Evolutionary conservation across 495 filamentous ascomycete genomes (phyloP).

Genomic region (Neurospora sublineolata): DNA sequence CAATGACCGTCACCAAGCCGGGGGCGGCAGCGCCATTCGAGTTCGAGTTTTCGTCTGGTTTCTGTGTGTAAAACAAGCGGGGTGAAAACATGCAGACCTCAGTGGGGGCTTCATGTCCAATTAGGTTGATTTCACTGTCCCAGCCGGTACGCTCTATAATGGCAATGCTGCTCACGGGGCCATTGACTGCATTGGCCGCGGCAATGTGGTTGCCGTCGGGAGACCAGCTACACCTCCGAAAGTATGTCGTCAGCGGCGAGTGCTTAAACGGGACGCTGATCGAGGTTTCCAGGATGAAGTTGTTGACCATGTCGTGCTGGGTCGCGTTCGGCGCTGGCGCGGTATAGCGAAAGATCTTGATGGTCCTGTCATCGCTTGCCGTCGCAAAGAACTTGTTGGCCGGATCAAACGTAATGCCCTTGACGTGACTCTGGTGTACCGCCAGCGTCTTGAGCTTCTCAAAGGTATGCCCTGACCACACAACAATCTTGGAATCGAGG

Average conservation of each 20-base stretch:
- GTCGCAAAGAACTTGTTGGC: conserved; percentile 99
- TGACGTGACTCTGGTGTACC: conserved; percentile 91
- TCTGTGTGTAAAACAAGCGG: conserved; percentile 64
- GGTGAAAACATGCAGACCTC: conserved; percentile 97
- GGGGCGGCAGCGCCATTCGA: conserved; percentile 19
- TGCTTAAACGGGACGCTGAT: conserved; percentile 75
- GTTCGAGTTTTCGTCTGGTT: conserved; percentile 37
- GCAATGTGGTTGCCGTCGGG: conserved; percentile 96
- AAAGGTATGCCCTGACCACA: conserved; percentile 96
- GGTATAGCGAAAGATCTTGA: conserved; percentile 93
- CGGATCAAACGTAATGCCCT: conserved; percentile 95
- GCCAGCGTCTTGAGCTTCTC: conserved; percentile 91
- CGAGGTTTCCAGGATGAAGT: conserved; percentile 81
- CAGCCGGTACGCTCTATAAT: conserved; percentile 87
- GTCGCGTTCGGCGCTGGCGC: conserved; percentile 86
- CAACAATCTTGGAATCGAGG: conserved; percentile 92
- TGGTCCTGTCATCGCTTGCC: conserved; percentile 88
- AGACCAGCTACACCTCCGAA: conserved; percentile 91
- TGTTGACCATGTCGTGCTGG: conserved; percentile 85
- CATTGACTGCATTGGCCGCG: conserved; percentile 91
- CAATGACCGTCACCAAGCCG: conserved; percentile 79
- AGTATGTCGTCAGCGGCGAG: conserved; percentile 92
- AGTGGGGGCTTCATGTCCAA: conserved; percentile 91
- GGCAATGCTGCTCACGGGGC: conserved; percentile 90
- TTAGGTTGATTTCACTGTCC: conserved; percentile 95